phyloP scores from a whole-genome alignment of 495 filamentous ascomycete species.

The Bacidia rubella region DNA sequence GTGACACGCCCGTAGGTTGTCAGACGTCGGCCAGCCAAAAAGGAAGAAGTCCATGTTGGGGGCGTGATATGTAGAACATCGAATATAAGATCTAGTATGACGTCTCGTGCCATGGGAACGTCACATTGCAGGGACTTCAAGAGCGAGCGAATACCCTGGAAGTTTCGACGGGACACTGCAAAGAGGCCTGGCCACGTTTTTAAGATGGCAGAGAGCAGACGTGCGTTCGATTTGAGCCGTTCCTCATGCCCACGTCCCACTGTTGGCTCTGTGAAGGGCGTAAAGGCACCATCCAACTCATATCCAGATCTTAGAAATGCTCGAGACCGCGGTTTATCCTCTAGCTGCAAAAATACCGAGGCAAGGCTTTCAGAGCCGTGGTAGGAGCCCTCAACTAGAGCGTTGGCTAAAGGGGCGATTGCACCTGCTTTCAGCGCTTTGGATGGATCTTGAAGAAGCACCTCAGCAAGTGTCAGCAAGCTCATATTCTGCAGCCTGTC shows the following conservation, averaged over 20 bases:
- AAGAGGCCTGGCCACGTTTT: constrained; percentile 88
- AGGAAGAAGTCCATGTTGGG: constrained; percentile 91
- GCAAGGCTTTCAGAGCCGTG: constrained; percentile 78
- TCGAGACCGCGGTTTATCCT: constrained; percentile 71
- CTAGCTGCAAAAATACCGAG: constrained; percentile 69
- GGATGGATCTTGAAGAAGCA: constrained; percentile 70
- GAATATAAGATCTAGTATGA: constrained; percentile 75
- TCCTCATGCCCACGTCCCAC: constrained; percentile 53
- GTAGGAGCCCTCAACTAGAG: constrained; percentile 80
- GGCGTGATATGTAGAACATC: constrained; percentile 87
- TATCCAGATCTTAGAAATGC: constrained; percentile 69
- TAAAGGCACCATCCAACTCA: constrained; percentile 66
- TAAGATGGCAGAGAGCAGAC: constrained; percentile 72
- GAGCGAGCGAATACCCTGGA: constrained; percentile 69
- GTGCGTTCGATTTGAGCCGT: constrained; percentile 69
- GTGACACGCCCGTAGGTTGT: constrained; percentile 90
- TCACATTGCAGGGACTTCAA: constrained; percentile 65
- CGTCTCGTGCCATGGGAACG: constrained; percentile 47
- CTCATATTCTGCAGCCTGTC: constrained; percentile 82
- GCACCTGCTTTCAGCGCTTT: constrained; percentile 70
- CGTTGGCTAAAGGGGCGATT: constrained; percentile 66
- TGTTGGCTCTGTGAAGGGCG: constrained; percentile 77
- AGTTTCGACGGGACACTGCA: constrained; percentile 70
- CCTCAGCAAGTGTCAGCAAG: constrained; percentile 82
- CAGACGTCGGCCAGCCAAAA: constrained; percentile 78